These are phyloP conservation scores for Pichia deserticola DNA, from an alignment of 805 yeast genomes.

Conservation along the genomic window DNA sequence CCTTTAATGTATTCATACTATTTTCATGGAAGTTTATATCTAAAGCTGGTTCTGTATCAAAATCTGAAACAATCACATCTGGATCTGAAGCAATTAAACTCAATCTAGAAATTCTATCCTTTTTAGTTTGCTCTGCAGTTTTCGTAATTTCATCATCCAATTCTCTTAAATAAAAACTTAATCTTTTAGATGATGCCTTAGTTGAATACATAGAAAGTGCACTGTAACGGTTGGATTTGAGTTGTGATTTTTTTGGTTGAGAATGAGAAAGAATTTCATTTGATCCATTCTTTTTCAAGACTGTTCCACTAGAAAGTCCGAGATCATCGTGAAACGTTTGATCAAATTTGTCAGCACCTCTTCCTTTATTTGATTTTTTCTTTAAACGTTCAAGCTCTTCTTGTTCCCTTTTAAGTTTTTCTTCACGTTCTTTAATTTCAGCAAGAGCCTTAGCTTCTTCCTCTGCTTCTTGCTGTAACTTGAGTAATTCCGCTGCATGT, in stretches of 20 bases:
- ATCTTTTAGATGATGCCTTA: conserved; percentile 53
- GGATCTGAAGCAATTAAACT: conserved; percentile 21
- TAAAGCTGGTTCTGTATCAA: not conserved
- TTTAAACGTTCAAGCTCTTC: conserved; percentile 6
- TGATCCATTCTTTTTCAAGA: conserved; percentile 21
- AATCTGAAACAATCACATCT: not conserved
- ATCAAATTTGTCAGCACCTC: conserved; percentile 7
- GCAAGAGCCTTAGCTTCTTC: conserved; percentile 14
- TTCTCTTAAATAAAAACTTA: conserved; percentile 37
- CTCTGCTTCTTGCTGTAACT: conserved; percentile 22
- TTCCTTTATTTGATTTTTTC: not conserved
- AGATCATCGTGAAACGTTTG: conserved; percentile 2
- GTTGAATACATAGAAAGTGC: conserved; percentile 69
- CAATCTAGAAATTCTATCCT: conserved; percentile 19
- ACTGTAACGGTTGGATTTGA: conserved; percentile 52
- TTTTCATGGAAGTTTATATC: not conserved
- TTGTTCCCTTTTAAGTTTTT: conserved; percentile 9
- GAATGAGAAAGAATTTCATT: not conserved
- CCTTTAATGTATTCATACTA: conserved; percentile 6
- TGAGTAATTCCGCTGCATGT: conserved; percentile 31
- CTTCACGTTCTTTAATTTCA: conserved; percentile 7
- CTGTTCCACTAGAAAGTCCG: conserved; percentile 11
- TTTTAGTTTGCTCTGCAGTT: not conserved
- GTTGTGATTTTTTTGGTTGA: conserved; percentile 25
- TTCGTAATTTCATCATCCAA: conserved; percentile 15